Conservation (phyloP, 225 moss, liverwort and hornwort genomes). For the Pseudoscleropodium purum region DNA sequence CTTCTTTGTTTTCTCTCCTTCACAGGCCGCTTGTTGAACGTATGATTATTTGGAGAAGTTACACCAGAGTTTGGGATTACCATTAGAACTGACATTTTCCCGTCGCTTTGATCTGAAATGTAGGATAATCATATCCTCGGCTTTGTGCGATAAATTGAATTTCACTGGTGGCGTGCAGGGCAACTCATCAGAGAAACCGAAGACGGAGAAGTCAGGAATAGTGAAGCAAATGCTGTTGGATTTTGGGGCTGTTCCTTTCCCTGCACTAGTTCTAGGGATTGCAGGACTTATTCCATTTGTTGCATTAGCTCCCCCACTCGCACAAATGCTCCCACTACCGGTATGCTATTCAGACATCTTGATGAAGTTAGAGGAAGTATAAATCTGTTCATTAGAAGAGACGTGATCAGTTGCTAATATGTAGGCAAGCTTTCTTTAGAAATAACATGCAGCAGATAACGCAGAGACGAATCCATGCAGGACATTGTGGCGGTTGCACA, state of each 20-base stretch:
- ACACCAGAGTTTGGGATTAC: background rate
- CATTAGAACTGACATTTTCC: background rate
- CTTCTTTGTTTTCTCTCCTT: background rate
- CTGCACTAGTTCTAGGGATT: conserved; percentile 61
- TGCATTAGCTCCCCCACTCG: conserved; percentile 68
- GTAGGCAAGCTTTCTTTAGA: background rate
- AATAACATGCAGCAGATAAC: background rate
- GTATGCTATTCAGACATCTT: conserved; percentile 24
- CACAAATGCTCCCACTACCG: conserved; percentile 69
- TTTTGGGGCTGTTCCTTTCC: conserved; percentile 69
- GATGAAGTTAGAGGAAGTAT: background rate
- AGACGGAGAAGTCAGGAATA: conserved; percentile 6
- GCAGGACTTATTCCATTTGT: conserved; percentile 89
- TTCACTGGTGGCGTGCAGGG: conserved; percentile 30
- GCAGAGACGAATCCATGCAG: conserved; percentile 25
- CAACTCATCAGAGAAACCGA: conserved; percentile 14
- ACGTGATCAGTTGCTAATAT: background rate
- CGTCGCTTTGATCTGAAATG: background rate
- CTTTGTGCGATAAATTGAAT: conserved; percentile 8
- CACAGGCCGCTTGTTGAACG: background rate
- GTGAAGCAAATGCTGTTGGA: conserved; percentile 35
- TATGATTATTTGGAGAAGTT: background rate
- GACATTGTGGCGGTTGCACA: conserved; percentile 37
- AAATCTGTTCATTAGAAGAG: background rate
- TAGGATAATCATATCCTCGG: background rate